Conservation (phyloP, 805 yeast species). For the Candida loeiensis region DNA sequence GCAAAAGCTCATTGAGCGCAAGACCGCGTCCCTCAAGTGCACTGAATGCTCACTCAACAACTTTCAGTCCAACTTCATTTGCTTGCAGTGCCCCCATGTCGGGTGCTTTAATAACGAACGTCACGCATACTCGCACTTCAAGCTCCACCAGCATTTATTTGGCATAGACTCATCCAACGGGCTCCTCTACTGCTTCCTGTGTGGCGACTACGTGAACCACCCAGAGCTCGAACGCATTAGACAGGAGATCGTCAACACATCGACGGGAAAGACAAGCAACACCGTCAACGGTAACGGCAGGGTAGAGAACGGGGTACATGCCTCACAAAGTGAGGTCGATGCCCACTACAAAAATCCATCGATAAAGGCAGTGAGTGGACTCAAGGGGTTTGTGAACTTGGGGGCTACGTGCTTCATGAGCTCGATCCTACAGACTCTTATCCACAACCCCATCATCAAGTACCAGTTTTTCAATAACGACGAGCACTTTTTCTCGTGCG, state of each 20-base stretch:
- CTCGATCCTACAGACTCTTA: constrained; percentile 79
- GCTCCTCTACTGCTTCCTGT: constrained; percentile 71
- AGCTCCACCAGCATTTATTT: constrained; percentile 32
- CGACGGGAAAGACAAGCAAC: neutral
- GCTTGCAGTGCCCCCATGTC: constrained; percentile 73
- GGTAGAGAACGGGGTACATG: too few species aligned
- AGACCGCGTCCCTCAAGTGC: constrained; percentile 47
- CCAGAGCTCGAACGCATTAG: constrained; percentile 54
- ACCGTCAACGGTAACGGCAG: too few species aligned
- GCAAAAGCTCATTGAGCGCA: constrained; percentile 36
- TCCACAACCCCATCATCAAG: constrained; percentile 87
- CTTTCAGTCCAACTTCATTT: constrained; percentile 50
- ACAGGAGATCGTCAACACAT: constrained; percentile 15
- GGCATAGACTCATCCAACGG: constrained; percentile 66
- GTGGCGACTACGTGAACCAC: constrained; percentile 69
- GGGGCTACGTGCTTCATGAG: constrained; percentile 98
- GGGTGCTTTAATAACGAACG: constrained; percentile 55
- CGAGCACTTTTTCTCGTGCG: constrained; percentile 57
- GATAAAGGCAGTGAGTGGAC: constrained; percentile 63
- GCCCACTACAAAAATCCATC: constrained; percentile 36
- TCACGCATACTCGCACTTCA: constrained; percentile 34
- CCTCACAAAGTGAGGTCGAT: neutral
- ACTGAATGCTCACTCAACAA: constrained; percentile 44
- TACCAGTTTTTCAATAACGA: constrained; percentile 71
- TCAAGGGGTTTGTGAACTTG: constrained; percentile 86